Evolutionary conservation across 176 grass and related monocot species (phyloP).

Genomic region (Bromus sterilis): DNA sequence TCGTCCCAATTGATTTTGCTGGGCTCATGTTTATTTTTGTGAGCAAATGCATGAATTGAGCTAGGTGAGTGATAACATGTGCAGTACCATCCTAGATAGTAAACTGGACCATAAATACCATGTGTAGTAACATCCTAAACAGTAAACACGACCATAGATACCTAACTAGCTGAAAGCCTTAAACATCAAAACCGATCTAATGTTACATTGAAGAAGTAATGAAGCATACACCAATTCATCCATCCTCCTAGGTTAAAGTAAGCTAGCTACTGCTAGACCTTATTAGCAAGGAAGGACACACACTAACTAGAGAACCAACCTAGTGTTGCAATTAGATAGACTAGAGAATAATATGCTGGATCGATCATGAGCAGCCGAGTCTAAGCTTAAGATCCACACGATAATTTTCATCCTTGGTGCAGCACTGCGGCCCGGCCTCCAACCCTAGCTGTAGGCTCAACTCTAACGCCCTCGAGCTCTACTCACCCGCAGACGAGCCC

Average conservation of each 20-base stretch:
- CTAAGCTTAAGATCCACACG: slow-evolving; percentile 47
- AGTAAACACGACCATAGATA: background rate
- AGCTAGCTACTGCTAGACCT: background rate
- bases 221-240: background rate
- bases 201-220: background rate
- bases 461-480: background rate
- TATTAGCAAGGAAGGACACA: background rate
- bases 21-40: too few relatives aligned
- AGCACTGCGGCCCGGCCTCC: background rate
- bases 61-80: too few relatives aligned
- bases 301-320: background rate
- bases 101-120: too few relatives aligned
- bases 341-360: background rate
- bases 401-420: background rate
- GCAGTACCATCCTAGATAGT: too few relatives aligned
- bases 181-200: background rate
- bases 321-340: background rate
- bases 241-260: background rate
- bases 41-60: too few relatives aligned
- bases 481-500: background rate
- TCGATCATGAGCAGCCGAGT: slow-evolving; percentile 27
- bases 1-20: too few relatives aligned
- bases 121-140: too few relatives aligned
- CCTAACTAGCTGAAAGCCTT: background rate
- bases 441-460: slow-evolving; percentile 8